These are phyloP conservation scores for Geotrichum phurueaensis DNA, from an alignment of 1,139 yeast species.

Conservation along the genomic window DNA sequence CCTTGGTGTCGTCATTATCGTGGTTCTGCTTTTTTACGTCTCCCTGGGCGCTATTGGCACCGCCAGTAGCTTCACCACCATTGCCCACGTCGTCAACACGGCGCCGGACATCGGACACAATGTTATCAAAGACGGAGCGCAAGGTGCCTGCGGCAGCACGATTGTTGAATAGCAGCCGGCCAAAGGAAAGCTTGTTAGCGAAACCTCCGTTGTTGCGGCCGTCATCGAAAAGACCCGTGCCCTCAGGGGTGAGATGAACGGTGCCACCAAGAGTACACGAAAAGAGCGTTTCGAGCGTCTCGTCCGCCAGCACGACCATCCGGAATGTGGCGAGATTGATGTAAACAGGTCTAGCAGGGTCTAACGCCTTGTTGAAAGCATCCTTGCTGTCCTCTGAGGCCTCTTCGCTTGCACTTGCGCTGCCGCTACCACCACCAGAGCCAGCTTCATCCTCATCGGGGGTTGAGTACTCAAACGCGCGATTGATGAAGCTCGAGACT, in stretches of 20 bases:
- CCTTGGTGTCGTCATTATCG: neutral
- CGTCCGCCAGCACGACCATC: slow-evolving; percentile 92
- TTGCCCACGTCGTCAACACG: slow-evolving; percentile 70
- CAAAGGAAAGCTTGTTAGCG: neutral
- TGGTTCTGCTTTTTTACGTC: neutral
- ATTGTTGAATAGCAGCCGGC: neutral
- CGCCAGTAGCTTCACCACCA: too few species aligned
- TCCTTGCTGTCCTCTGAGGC: slow-evolving; percentile 13
- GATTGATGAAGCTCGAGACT: slow-evolving; percentile 77
- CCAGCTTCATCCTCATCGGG: slow-evolving; percentile 40
- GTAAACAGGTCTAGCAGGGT: slow-evolving; percentile 69
- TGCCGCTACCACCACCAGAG: slow-evolving; percentile 32
- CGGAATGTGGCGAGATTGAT: slow-evolving; percentile 85
- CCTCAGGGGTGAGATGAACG: slow-evolving; percentile 54
- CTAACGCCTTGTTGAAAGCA: slow-evolving; percentile 70
- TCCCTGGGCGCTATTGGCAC: slow-evolving; percentile 15
- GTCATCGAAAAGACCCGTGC: slow-evolving; percentile 30
- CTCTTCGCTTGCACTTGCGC: slow-evolving; percentile 7
- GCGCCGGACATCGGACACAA: slow-evolving; percentile 82
- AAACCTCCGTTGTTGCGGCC: slow-evolving; percentile 21
- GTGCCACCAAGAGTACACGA: slow-evolving; percentile 59
- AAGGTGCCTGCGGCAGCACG: slow-evolving; percentile 46
- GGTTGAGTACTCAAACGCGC: slow-evolving; percentile 87
- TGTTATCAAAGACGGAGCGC: slow-evolving; percentile 84
- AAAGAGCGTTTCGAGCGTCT: slow-evolving; percentile 81